A percentile compares a stretch with the other conserved stretches of the same genome.
Conservation (phyloP, 1,284 basidiomycete genomes). For the Cutaneotrichosporon arboriforme region DNA sequence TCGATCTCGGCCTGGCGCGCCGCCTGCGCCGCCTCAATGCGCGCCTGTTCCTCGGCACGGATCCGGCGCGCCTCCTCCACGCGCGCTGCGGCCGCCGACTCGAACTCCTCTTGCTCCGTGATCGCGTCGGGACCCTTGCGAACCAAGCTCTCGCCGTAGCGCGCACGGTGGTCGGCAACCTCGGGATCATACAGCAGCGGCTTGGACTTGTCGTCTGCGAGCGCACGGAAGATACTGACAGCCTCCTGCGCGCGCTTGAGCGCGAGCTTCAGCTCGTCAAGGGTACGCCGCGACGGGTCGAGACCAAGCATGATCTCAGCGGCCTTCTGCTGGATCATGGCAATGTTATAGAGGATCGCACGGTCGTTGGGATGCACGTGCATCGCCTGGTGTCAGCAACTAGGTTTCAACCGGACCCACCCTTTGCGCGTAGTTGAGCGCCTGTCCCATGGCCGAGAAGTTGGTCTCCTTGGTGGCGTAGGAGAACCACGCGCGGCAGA, state of each 20-base stretch:
- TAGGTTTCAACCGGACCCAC: slow-evolving; percentile 49
- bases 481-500: slow-evolving; percentile 84
- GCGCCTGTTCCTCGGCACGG: slow-evolving; percentile 45
- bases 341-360: slow-evolving; percentile 84
- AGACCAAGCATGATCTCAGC: slow-evolving; percentile 78
- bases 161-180: slow-evolving; percentile 76
- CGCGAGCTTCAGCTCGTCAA: slow-evolving; percentile 69
- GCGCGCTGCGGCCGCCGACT: slow-evolving; percentile 65
- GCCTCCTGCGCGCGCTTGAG: slow-evolving; percentile 80
- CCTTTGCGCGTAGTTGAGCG: slow-evolving; percentile 70
- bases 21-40: slow-evolving; percentile 42
- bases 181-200: slow-evolving; percentile 77
- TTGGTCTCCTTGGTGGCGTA: slow-evolving; percentile 83
- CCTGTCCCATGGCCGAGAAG: slow-evolving; percentile 68
- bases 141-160: slow-evolving; percentile 79
- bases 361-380: slow-evolving; percentile 78
- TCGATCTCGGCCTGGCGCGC: slow-evolving; percentile 46
- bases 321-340: slow-evolving; percentile 92
- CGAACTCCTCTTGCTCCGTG: slow-evolving; percentile 64
- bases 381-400: slow-evolving; percentile 56
- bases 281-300: slow-evolving; percentile 64
- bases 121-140: slow-evolving; percentile 73
- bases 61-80: slow-evolving; percentile 61
- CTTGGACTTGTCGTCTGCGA: slow-evolving; percentile 66
- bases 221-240: slow-evolving; percentile 75